Evolutionary conservation across 768 basidiomycete genomes (phyloP).

Genomic region (Trichaptum fuscoviolaceum): DNA sequence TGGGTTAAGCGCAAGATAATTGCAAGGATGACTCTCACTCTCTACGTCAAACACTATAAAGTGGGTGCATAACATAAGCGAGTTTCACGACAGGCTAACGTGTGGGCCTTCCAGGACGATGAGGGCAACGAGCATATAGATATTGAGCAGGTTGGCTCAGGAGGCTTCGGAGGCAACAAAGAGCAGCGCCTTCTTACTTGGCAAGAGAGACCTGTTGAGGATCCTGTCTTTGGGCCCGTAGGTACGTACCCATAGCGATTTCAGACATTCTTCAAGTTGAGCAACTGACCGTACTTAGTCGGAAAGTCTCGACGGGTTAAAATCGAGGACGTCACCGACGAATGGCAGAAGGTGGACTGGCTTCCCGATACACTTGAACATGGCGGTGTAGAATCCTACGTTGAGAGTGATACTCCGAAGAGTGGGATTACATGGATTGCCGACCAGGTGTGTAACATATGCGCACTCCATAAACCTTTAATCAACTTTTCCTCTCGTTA

Average conservation of each 20-base stretch:
- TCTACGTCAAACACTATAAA: slow-evolving; percentile 59
- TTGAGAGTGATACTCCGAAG: slow-evolving; percentile 59
- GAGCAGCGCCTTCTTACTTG: slow-evolving; percentile 58
- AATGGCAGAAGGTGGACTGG: slow-evolving; percentile 38
- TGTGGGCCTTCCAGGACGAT: slow-evolving; percentile 29
- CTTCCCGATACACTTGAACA: slow-evolving; percentile 33
- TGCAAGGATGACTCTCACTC: slow-evolving; percentile 47
- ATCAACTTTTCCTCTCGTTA: slow-evolving; percentile 13
- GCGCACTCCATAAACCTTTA: slow-evolving; percentile 2
- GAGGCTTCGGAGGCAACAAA: slow-evolving; percentile 51
- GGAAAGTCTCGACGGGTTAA: slow-evolving; percentile 23
- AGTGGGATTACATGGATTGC: slow-evolving; percentile 57
- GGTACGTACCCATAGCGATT: slow-evolving; percentile 23
- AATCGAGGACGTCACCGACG: slow-evolving; percentile 26
- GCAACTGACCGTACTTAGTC: slow-evolving; percentile 23
- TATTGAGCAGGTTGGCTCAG: slow-evolving; percentile 58
- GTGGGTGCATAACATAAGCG: not conserved
- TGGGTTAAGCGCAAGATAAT: slow-evolving; percentile 71
- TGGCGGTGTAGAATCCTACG: slow-evolving; percentile 29
- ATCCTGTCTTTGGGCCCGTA: slow-evolving; percentile 58
- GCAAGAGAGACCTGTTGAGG: slow-evolving; percentile 45
- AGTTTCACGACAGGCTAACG: not conserved
- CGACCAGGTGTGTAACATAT: slow-evolving; percentile 43
- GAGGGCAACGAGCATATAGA: slow-evolving; percentile 59
- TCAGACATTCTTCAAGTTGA: slow-evolving; percentile 5